A percentile compares a stretch with the other conserved stretches of the same genome.
phyloP scores from a whole-genome alignment of 2,329 filamentous ascomycete species.

The Sclerotinia borealis region DNA sequence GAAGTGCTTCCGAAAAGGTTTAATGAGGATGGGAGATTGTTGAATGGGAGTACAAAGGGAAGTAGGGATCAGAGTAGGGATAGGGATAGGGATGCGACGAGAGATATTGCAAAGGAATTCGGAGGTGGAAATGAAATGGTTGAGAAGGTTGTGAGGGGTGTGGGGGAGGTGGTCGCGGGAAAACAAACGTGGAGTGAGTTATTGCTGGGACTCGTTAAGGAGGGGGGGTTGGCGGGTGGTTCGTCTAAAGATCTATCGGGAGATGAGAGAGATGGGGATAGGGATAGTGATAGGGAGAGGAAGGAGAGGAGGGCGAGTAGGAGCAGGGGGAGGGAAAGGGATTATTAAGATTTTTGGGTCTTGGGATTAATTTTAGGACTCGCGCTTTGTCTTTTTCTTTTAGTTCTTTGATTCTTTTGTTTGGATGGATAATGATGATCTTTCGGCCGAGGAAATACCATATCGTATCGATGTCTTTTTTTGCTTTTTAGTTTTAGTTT shows the following conservation, averaged over 20 bases:
- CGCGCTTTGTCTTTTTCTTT: neutral
- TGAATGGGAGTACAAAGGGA: too few species aligned
- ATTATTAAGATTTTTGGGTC: neutral
- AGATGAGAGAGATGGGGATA: neutral
- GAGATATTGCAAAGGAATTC: conserved; percentile 9
- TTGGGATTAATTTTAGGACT: neutral
- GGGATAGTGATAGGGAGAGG: neutral
- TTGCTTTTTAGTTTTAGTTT: neutral
- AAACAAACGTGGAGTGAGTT: conserved; percentile 29
- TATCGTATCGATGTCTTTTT: neutral
- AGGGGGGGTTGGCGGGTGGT: conserved; percentile 7
- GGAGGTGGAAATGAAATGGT: conserved; percentile 27
- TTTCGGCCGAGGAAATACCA: neutral
- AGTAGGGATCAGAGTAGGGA: too few species aligned
- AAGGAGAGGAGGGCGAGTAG: neutral
- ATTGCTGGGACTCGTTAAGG: conserved; percentile 24
- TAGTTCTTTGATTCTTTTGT: neutral
- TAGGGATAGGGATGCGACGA: neutral
- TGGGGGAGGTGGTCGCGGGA: conserved; percentile 29
- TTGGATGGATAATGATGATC: neutral
- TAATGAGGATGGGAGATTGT: conserved; percentile 25
- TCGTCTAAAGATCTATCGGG: neutral
- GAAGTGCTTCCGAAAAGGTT: conserved; percentile 30
- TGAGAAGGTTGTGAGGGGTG: conserved; percentile 22
- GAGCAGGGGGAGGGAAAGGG: neutral